Percentiles rank a stretch among this genome's conserved stretches.
These are phyloP conservation scores for Hortiboletus campestris DNA, from an alignment of 768 basidiomycete species.

Conservation along the genomic window DNA sequence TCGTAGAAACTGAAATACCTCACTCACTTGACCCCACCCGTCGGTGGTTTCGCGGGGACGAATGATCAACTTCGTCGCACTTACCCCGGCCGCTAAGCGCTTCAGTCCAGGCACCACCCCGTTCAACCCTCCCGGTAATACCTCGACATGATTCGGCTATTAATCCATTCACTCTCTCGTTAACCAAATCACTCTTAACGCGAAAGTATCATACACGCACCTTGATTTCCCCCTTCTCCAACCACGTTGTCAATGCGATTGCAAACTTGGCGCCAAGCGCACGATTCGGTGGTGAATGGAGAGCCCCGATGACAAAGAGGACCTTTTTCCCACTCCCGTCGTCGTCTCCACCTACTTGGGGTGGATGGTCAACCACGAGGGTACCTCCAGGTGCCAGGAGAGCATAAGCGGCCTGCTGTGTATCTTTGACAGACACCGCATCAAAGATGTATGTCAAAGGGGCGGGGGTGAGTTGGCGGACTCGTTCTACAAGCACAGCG, in stretches of 20 bases:
- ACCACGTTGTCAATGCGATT: conserved; percentile 9
- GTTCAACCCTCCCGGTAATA: conserved; percentile 37
- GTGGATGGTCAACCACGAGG: conserved; percentile 11
- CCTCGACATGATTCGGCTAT: conserved; percentile 38
- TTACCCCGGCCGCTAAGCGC: conserved; percentile 32
- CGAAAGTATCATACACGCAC: conserved; percentile 2
- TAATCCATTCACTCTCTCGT: neutral
- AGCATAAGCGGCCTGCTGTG: conserved; percentile 31
- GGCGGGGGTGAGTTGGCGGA: neutral
- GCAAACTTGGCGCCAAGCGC: conserved; percentile 11
- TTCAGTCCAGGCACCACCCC: conserved; percentile 34
- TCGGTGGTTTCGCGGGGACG: conserved; percentile 7
- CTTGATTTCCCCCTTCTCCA: conserved; percentile 16
- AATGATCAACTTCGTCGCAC: conserved; percentile 39
- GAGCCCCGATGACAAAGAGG: neutral
- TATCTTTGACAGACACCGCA: conserved; percentile 30
- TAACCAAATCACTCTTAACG: neutral
- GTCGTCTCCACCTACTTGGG: neutral
- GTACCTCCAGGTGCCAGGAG: conserved; percentile 31
- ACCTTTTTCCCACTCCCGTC: conserved; percentile 1
- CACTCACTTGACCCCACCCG: neutral
- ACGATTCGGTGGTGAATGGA: neutral
- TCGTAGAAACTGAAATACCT: neutral
- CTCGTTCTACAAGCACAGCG: neutral
- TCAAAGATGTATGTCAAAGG: conserved; percentile 23